Percentiles rank a stretch among this genome's conserved stretches.
Evolutionary conservation across 768 basidiomycete genomes (phyloP).

Genomic region (Gymnopilus junonius): DNA sequence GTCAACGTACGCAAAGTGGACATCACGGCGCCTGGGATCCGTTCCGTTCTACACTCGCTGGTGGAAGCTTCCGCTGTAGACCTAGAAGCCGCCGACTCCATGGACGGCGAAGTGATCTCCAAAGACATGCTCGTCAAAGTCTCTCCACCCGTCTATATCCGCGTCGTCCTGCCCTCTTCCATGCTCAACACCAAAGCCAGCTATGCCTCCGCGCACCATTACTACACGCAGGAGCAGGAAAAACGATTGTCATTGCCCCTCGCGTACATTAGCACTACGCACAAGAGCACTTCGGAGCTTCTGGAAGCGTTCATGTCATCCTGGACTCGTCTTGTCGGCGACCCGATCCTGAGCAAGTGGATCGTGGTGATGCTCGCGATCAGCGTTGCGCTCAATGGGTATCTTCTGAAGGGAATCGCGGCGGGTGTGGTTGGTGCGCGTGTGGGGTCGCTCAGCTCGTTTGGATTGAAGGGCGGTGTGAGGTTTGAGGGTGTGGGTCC

Average conservation of each 20-base stretch:
- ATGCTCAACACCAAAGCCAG: not conserved
- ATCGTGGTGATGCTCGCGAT: slow-evolving; percentile 88
- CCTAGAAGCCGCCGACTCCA: slow-evolving; percentile 4
- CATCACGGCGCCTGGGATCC: slow-evolving; percentile 63
- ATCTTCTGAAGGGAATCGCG: slow-evolving; percentile 85
- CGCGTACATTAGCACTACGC: slow-evolving; percentile 2
- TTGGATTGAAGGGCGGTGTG: slow-evolving; percentile 28
- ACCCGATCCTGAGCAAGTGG: slow-evolving; percentile 94
- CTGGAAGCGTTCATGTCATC: slow-evolving; percentile 87
- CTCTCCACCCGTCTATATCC: slow-evolving; percentile 25
- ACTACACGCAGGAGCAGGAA: not conserved
- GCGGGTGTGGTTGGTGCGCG: slow-evolving; percentile 46
- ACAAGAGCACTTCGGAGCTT: slow-evolving; percentile 45
- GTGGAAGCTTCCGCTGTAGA: slow-evolving; percentile 38
- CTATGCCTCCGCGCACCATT: not conserved
- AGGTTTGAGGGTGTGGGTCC: slow-evolving; percentile 26
- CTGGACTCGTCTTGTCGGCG: slow-evolving; percentile 92
- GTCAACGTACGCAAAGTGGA: slow-evolving; percentile 64
- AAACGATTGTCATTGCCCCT: not conserved
- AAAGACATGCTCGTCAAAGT: slow-evolving; percentile 28
- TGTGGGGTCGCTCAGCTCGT: slow-evolving; percentile 27
- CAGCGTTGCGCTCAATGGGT: slow-evolving; percentile 90
- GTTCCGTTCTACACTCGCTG: slow-evolving; percentile 60
- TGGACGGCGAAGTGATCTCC: slow-evolving; percentile 3
- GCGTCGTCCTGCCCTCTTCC: slow-evolving; percentile 30